Evolutionary conservation across 148 eudicot species (phyloP).

Genomic region (Nepenthes mirabilis): DNA sequence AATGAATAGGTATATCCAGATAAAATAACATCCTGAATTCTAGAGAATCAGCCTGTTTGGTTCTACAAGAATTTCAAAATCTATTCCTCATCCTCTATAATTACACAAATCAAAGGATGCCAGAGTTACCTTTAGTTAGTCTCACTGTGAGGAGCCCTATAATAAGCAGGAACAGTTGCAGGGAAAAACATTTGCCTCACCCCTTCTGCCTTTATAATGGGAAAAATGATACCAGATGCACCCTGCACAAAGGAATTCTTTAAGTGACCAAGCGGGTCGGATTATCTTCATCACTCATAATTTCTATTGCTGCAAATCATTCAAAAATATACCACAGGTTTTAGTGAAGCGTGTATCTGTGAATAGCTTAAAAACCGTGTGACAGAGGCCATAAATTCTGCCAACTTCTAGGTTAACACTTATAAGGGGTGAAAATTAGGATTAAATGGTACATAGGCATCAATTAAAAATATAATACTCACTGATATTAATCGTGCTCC

Average conservation of each 20-base stretch:
- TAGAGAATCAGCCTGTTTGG: too few species aligned
- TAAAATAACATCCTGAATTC: too few species aligned
- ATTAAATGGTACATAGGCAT: background rate
- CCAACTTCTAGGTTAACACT: too few species aligned
- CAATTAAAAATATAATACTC: slow-evolving; percentile 3
- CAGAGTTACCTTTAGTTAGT: too few species aligned
- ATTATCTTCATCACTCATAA: background rate
- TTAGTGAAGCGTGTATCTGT: too few species aligned
- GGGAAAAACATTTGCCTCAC: slow-evolving; percentile 88
- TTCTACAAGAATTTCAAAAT: too few species aligned
- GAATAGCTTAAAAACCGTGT: too few species aligned
- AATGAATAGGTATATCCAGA: too few species aligned
- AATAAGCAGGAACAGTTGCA: slow-evolving; percentile 57
- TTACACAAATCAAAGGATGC: too few species aligned
- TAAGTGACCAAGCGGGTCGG: background rate
- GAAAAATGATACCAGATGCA: slow-evolving; percentile 72
- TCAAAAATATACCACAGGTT: background rate
- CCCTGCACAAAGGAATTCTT: slow-evolving; percentile 25
- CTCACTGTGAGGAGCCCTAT: slow-evolving; percentile 17
- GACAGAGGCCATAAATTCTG: too few species aligned
- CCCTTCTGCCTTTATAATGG: slow-evolving; percentile 75
- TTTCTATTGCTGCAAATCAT: background rate
- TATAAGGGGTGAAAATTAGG: background rate
- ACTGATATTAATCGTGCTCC: slow-evolving; percentile 52
- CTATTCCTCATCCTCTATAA: too few species aligned